phyloP scores from a whole-genome alignment of 805 yeast species.

The Lachancea sp. region DNA sequence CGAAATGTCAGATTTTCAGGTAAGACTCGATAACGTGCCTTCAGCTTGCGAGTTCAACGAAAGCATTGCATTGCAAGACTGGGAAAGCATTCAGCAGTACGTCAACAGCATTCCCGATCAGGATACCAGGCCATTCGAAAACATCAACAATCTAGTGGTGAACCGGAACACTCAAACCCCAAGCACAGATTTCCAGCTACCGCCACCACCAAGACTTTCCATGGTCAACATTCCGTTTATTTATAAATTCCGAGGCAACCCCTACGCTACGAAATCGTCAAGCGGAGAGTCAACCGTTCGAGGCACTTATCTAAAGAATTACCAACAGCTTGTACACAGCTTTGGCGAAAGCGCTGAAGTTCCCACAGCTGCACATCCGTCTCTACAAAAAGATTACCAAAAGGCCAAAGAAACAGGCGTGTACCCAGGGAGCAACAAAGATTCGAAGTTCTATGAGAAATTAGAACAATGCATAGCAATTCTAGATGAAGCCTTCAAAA shows the following conservation, averaged over 20 bases:
- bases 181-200: slow-evolving; percentile 36
- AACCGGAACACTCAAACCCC: slow-evolving; percentile 21
- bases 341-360: slow-evolving; percentile 41
- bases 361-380: slow-evolving; percentile 47
- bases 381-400: slow-evolving; percentile 41
- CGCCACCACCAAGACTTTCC: slow-evolving; percentile 85
- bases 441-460: slow-evolving; percentile 28
- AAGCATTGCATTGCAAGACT: slow-evolving; percentile 28
- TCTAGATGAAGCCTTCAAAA: slow-evolving; percentile 44
- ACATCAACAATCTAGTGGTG: slow-evolving; percentile 23
- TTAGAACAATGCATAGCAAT: slow-evolving; percentile 27
- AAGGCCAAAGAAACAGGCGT: slow-evolving; percentile 28
- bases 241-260: slow-evolving; percentile 72
- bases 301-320: slow-evolving; percentile 39
- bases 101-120: slow-evolving; percentile 33
- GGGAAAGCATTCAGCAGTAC: slow-evolving; percentile 26
- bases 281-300: slow-evolving; percentile 44
- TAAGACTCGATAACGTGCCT: slow-evolving; percentile 50
- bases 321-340: slow-evolving; percentile 39
- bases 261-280: slow-evolving; percentile 46
- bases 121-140: slow-evolving; percentile 35
- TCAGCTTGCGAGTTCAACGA: slow-evolving; percentile 36
- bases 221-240: slow-evolving; percentile 68
- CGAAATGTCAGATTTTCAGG: slow-evolving; percentile 84
- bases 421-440: slow-evolving; percentile 32